phyloP scores from a whole-genome alignment of 2,329 filamentous ascomycete species.

The Ophiostoma himal-ulmi region DNA sequence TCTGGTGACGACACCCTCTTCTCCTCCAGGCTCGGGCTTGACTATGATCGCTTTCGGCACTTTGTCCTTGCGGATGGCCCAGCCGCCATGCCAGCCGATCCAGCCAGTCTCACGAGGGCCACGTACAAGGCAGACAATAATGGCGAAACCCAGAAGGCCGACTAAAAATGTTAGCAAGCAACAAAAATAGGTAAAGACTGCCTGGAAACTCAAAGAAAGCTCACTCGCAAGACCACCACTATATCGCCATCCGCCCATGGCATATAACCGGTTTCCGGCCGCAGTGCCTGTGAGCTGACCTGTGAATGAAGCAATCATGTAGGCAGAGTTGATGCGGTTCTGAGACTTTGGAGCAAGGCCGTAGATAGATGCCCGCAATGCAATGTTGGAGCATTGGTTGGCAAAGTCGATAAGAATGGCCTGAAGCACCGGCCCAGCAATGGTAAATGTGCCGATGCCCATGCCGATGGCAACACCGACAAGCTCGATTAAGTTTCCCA shows the following conservation, averaged over 20 bases:
- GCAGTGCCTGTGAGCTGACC: slow-evolving; percentile 68
- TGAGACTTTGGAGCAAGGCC: slow-evolving; percentile 62
- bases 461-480: slow-evolving; percentile 62
- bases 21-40: neutral
- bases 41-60: neutral
- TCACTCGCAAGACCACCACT: slow-evolving; percentile 38
- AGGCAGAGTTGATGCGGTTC: slow-evolving; percentile 74
- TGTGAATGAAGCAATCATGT: slow-evolving; percentile 70
- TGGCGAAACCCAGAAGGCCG: slow-evolving; percentile 35
- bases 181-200: neutral
- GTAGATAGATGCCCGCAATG: slow-evolving; percentile 66
- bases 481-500: slow-evolving; percentile 55
- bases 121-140: slow-evolving; percentile 35
- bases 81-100: slow-evolving; percentile 41
- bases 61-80: slow-evolving; percentile 32
- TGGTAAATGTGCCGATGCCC: slow-evolving; percentile 57
- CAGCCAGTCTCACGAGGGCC: slow-evolving; percentile 39
- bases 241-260: slow-evolving; percentile 46
- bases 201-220: neutral
- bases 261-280: slow-evolving; percentile 50
- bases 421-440: slow-evolving; percentile 68
- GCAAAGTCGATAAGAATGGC: slow-evolving; percentile 67
- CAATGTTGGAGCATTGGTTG: slow-evolving; percentile 66
- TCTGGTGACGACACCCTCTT: slow-evolving; percentile 19
- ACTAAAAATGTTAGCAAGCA: slow-evolving; percentile 25